Conservation (phyloP, 192 early-diverging fungal species). For the Backusella psychrophila region DNA sequence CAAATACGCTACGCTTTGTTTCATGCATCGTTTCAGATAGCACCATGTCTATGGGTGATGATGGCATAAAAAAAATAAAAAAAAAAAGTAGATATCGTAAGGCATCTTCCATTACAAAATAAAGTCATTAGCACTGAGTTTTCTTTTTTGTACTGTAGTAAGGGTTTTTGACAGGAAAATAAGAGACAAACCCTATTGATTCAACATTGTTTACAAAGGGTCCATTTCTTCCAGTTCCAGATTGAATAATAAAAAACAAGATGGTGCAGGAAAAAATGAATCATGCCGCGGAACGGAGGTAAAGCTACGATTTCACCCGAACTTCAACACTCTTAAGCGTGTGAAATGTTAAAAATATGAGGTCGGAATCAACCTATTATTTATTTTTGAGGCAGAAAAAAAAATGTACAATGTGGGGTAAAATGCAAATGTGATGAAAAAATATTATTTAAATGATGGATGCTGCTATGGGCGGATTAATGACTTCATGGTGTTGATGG, state of each 20-base stretch:
- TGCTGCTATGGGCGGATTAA: neutral
- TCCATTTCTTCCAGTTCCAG: neutral
- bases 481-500: neutral
- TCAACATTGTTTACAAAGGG: neutral
- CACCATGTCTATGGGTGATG: neutral
- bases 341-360: neutral
- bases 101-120: neutral
- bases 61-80: neutral
- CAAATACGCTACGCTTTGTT: neutral
- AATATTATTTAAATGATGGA: neutral
- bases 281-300: neutral
- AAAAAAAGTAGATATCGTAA: neutral
- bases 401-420: constrained; percentile 9
- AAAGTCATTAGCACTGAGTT: neutral
- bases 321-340: neutral
- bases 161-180: neutral
- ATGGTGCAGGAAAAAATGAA: neutral
- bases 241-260: neutral
- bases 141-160: neutral
- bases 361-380: neutral
- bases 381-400: neutral
- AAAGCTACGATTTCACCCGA: neutral
- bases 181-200: neutral
- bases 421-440: constrained; percentile 5
- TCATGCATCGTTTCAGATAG: neutral